These are phyloP conservation scores for Salmacisia buchloeana DNA, from an alignment of 1,284 basidiomycete species.

Conservation along the genomic window DNA sequence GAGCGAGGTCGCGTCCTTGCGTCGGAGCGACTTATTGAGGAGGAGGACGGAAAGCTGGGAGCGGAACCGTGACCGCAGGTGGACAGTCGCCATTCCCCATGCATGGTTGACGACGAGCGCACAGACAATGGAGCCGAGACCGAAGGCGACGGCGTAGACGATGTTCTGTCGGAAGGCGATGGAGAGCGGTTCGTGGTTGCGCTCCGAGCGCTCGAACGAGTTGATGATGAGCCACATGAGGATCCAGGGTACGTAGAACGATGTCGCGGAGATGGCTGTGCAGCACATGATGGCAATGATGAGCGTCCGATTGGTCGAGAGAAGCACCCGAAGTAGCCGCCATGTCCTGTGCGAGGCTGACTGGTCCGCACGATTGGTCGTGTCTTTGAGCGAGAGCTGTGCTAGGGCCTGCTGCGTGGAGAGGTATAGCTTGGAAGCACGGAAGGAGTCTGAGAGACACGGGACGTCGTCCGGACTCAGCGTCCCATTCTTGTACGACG, in stretches of 20 bases:
- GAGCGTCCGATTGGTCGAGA: neutral
- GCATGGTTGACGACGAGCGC: neutral
- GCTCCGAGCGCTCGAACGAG: neutral
- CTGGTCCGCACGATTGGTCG: neutral
- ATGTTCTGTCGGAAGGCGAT: conserved; percentile 5
- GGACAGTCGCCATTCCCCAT: neutral
- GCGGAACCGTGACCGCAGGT: neutral
- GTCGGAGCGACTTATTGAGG: conserved; percentile 7
- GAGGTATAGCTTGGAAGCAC: neutral
- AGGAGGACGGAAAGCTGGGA: conserved; percentile 25
- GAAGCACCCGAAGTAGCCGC: neutral
- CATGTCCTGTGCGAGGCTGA: neutral
- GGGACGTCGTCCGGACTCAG: neutral
- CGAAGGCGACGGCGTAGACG: neutral
- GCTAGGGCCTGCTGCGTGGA: neutral
- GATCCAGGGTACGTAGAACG: conserved; percentile 1
- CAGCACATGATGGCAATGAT: neutral
- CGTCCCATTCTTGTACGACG: neutral
- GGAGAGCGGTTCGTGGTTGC: neutral
- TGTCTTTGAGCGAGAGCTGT: neutral
- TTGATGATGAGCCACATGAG: neutral
- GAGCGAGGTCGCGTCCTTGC: conserved; percentile 36
- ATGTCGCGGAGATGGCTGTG: neutral
- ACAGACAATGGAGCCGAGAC: neutral
- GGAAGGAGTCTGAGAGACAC: neutral